Base-by-base conservation (phyloP, 306 rosid genomes). In the Cucurbita moschata region DNA sequence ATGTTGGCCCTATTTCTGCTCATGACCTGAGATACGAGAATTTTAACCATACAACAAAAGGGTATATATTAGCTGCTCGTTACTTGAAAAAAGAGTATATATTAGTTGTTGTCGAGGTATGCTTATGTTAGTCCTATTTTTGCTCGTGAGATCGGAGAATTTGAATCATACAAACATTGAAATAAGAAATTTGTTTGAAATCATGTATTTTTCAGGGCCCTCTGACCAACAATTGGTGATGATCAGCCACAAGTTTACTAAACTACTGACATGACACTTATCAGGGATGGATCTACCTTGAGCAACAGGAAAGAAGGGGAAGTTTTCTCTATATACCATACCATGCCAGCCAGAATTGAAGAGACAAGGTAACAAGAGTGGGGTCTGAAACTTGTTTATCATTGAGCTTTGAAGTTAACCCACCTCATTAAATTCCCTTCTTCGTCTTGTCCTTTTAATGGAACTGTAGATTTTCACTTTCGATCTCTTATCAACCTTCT, bases 291-390 rank as follows among this genome's bases (percentile, higher is more conserved):
- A 66, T 66, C 72, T 44, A 66, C 39, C 54, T 10, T 18, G 44
- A 4, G 55, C 72, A 66, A 19, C n/a, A 44, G 40, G n/a, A n/a
- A 44, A 12, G 23, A 21, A 8, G 4, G n/a, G 26, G 35, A 10
- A 43, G n/a, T 50, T 14, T 44, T 66, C 52, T 66, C 10, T 19
- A 13, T 43, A n/a, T 11, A 19, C 10, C 71, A 13, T 21, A 19
- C 19, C 39, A 66, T 66, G 72, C 72, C 55, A 66, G 72, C 72
- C 39, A 66, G 54, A 11, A 66, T 1, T 21, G 72, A 66, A 44
- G 72, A 66, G 72, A 66, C 72, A 66, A 66, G 72, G 54, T 66
- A 66, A 42, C 72, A 44, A 66, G 35, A 66, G 72, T 66, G 72
- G 72, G 72, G 72, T 10, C 40, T 66, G 10, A 66, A 43, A 19